Base-by-base conservation (phyloP, 352 stramenopile genomes). In the Phytopythium boreale region DNA sequence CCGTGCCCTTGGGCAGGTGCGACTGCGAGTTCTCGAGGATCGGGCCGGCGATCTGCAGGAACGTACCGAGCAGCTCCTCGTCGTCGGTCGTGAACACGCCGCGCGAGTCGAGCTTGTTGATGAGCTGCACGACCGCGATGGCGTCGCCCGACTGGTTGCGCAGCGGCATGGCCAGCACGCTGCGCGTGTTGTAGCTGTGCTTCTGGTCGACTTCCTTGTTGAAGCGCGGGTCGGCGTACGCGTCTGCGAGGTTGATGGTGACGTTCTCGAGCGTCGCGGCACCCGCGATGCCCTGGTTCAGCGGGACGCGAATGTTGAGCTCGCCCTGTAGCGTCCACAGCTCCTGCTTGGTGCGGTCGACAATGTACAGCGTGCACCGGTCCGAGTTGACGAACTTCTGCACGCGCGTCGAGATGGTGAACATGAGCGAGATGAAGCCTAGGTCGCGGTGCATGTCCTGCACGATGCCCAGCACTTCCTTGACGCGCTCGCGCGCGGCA, bases 321-420 rank as follows among this genome's bases (percentile, higher is more conserved):
- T 94, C 89, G 14, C 89, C 89, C 63, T 96, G 91, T 4, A 97
- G 71, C 37, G 90, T 93, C 91, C 91, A 96, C 9, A 98, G 79
- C 66, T 98, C 90, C 57, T 88, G 90, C 57, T 90, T 95, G 56
- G 79, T 72, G 26, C 91, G 80, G 66, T 98, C 91, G 20, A 97
- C 73, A 51, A 98, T 93, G 72, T 97, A 98, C 6, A 98, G 75
- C 26, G 90, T 97, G 57, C 90, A 97, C 7, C 93, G 87, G 65
- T 98, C 94, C 43, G 91, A 95, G 60, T 95, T 84, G 12, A 98
- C 80, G 51, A 98, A 81, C 37, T 71, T 75, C 53, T 93, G 88
- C 17, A 97, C 87, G 29, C 93, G 85, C 19, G 84, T 88, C 24
- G 92, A 97, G 61, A 98, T 95, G 8, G 90, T 95, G 61, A 97